Evolutionary conservation across 2,329 filamentous ascomycete species (phyloP).

Genomic region (Ophiosphaerella narmari): DNA sequence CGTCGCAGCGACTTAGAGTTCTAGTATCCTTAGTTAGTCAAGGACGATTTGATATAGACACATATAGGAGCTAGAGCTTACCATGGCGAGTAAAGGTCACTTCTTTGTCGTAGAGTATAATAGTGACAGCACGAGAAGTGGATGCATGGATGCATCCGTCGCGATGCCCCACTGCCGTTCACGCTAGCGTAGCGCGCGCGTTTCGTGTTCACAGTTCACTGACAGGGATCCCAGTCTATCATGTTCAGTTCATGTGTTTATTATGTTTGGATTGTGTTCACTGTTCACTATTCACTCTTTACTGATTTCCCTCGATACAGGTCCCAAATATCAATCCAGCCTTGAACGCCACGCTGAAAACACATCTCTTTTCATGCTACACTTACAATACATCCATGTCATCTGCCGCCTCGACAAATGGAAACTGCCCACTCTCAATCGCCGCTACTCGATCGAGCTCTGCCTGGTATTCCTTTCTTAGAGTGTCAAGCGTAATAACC

Average conservation of each 20-base stretch:
- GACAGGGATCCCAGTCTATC: too few relatives aligned
- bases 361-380: slow-evolving; percentile 3
- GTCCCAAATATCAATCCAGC: neutral
- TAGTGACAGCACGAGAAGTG: too few relatives aligned
- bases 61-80: neutral
- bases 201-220: neutral
- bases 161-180: neutral
- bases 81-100: neutral
- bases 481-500: slow-evolving; percentile 82
- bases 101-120: neutral
- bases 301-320: neutral
- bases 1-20: slow-evolving; percentile 59
- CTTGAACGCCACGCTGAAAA: slow-evolving; percentile 29
- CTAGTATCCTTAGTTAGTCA: slow-evolving; percentile 31
- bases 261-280: neutral
- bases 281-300: too few relatives aligned
- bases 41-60: slow-evolving; percentile 1
- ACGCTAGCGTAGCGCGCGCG: neutral
- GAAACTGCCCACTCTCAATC: slow-evolving; percentile 88
- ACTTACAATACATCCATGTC: slow-evolving; percentile 45
- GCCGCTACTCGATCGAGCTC: slow-evolving; percentile 87
- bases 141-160: neutral
- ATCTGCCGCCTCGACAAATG: slow-evolving; percentile 59
- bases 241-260: too few relatives aligned
- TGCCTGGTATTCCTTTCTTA: slow-evolving; percentile 85